Base-by-base conservation (phyloP, 768 basidiomycete species). In the Collybiopsis luxurians region DNA sequence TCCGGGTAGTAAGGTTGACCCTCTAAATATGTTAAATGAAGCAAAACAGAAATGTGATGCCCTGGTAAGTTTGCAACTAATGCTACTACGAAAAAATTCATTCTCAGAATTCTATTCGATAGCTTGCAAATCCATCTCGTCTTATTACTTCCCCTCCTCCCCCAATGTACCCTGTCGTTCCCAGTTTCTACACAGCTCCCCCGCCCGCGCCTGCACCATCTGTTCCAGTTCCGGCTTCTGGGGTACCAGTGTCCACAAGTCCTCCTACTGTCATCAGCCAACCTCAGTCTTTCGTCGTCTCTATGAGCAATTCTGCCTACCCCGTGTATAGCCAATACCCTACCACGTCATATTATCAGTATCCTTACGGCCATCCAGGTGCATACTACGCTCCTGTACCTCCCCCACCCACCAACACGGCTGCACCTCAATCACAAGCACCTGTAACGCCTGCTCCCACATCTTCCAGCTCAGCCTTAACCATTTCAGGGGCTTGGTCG, bases 11-110 rank as follows among this genome's bases (percentile, higher is more conserved):
- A 88, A 87, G 61, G 79, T 91, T 13, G 90, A 92, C 61, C 90
- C 90, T 4, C 62, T 92, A 43, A 72, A 73, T 54, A 86, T 92
- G 82, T 79, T 92, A 3, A 79, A 69, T 34, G 90, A 92, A 52
- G 90, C 90, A 5, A 91, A 90, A 69, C 79, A 83, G 27, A 81
- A 87, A 15, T 92, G 90, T 60, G 90, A 92, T 69, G 81, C 80
- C 21, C 79, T 92, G 26, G 90, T 91, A 69, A 70, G 77, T 67
- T 28, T 21, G 3, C 47, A n/a, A 1, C n/a, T n/a, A 23, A 9
- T 26, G 59, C 46, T 19, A 19, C 44, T 34, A 24, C 19, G 21
- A 47, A 27, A 4, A 19, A 52, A n/a, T 17, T n/a, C n/a, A n/a
- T n/a, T n/a, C n/a, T n/a, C n/a, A n/a, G n/a, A n/a, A 28, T 30